Evolutionary conservation across 768 basidiomycete species (phyloP).

Genomic region (Boletus fagicola): DNA sequence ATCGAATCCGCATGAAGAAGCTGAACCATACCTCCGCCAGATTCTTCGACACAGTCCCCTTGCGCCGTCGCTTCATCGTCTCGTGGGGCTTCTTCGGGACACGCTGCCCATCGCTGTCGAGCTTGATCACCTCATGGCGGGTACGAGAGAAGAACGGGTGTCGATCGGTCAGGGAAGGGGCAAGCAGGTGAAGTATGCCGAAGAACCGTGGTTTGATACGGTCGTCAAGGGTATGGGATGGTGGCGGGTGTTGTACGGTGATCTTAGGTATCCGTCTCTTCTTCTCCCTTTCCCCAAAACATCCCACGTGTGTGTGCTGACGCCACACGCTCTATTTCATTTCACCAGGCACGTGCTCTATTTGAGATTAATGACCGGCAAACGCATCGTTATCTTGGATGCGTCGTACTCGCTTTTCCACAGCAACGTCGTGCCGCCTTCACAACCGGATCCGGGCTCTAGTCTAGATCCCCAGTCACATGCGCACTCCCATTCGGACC

Average conservation of each 20-base stretch:
- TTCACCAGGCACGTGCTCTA: slow-evolving; percentile 81
- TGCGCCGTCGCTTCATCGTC: slow-evolving; percentile 59
- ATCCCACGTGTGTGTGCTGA: background rate
- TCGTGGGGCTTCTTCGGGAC: slow-evolving; percentile 68
- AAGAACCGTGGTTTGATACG: slow-evolving; percentile 50
- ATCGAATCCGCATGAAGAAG: slow-evolving; percentile 73
- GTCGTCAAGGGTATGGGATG: slow-evolving; percentile 80
- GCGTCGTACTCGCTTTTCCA: slow-evolving; percentile 60
- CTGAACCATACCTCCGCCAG: slow-evolving; percentile 71
- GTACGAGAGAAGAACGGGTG: slow-evolving; percentile 24
- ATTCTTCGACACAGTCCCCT: slow-evolving; percentile 69
- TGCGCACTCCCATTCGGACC: background rate
- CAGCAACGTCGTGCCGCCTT: background rate
- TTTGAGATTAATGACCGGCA: slow-evolving; percentile 67
- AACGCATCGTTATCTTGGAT: slow-evolving; percentile 71
- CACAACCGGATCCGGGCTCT: background rate
- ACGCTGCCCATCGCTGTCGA: slow-evolving; percentile 77
- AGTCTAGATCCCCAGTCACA: background rate
- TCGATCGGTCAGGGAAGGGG: slow-evolving; percentile 4
- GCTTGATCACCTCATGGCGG: slow-evolving; percentile 53
- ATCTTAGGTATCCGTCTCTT: slow-evolving; percentile 50
- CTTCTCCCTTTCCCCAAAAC: slow-evolving; percentile 5
- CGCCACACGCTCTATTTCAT: background rate
- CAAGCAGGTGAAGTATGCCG: slow-evolving; percentile 14
- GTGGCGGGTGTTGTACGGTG: slow-evolving; percentile 73